Evolutionary conservation across 192 early-diverging fungal genomes (phyloP).

Genomic region (Podochytrium sp.): DNA sequence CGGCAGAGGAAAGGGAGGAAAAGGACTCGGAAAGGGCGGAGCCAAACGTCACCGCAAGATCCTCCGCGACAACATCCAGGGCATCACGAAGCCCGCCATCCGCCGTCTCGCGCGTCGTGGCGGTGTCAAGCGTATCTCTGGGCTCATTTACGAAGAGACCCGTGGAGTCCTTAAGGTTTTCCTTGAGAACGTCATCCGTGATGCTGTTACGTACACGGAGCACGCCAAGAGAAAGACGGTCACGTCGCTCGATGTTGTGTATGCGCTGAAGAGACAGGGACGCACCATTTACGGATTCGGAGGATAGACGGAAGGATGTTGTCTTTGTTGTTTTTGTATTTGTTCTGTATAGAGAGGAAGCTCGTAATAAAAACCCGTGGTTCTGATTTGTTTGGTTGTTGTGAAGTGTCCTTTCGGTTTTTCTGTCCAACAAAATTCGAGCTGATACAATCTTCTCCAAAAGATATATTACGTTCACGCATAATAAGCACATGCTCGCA

Average conservation of each 20-base stretch:
- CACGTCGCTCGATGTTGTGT: conserved; percentile 99
- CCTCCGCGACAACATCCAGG: conserved; percentile 86
- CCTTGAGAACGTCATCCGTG: conserved; percentile 98
- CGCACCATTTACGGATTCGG: conserved; percentile 77
- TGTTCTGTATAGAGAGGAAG: background rate
- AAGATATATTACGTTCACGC: too few relatives aligned
- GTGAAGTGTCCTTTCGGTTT: background rate
- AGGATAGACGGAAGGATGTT: conserved; percentile 2
- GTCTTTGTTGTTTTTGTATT: background rate
- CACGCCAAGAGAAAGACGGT: conserved; percentile 98
- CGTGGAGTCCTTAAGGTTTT: conserved; percentile 97
- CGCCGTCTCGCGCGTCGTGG: conserved; percentile 96
- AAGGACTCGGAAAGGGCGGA: conserved; percentile 98
- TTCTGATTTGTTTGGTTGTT: background rate
- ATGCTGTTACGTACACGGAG: conserved; percentile 99
- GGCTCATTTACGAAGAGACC: conserved; percentile 99
- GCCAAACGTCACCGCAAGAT: conserved; percentile 99
- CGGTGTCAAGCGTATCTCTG: conserved; percentile 99
- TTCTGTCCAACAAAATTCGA: too few relatives aligned
- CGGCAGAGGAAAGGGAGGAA: conserved; percentile 99
- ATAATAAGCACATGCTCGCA: too few relatives aligned
- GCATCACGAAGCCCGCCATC: conserved; percentile 41
- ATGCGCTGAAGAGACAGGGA: conserved; percentile 94
- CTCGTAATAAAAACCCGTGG: background rate
- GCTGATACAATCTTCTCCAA: too few relatives aligned